Conservation (phyloP, 2,329 filamentous ascomycete species). For the Hypoxylon sp. region DNA sequence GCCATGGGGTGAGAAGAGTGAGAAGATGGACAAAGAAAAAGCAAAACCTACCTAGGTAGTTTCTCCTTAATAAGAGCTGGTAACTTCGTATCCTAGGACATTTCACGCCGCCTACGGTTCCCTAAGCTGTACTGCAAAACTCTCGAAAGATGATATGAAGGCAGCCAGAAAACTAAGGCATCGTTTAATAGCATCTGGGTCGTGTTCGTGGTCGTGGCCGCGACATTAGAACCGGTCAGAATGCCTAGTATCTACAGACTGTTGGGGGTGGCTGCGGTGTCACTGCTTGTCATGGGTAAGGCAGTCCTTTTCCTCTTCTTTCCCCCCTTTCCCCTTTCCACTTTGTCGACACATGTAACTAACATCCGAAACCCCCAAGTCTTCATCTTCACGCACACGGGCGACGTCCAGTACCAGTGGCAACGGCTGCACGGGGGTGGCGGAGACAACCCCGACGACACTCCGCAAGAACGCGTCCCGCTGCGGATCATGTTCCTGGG, state of each 20-base stretch:
- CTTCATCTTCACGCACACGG: constrained; percentile 31
- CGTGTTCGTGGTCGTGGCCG: not conserved
- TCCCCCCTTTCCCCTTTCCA: too few relatives aligned
- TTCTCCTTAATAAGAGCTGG: not conserved
- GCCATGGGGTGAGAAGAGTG: too few relatives aligned
- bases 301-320: too few relatives aligned
- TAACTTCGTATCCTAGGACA: too few relatives aligned
- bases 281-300: constrained; percentile 24
- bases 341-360: too few relatives aligned
- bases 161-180: not conserved
- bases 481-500: constrained; percentile 41
- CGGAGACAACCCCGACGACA: too few relatives aligned
- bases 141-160: constrained; percentile 18
- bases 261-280: constrained; percentile 8
- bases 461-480: too few relatives aligned
- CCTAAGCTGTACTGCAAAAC: too few relatives aligned
- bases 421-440: constrained; percentile 10
- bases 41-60: too few relatives aligned
- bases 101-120: too few relatives aligned
- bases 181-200: too few relatives aligned
- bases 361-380: constrained; percentile 4
- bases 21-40: not conserved
- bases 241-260: constrained; percentile 27
- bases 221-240: constrained; percentile 1
- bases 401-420: constrained; percentile 34